Percentiles rank a stretch among this genome's conserved stretches.
Evolutionary conservation across 2,329 filamentous ascomycete genomes (phyloP).

Genomic region (Bisporella sp.): DNA sequence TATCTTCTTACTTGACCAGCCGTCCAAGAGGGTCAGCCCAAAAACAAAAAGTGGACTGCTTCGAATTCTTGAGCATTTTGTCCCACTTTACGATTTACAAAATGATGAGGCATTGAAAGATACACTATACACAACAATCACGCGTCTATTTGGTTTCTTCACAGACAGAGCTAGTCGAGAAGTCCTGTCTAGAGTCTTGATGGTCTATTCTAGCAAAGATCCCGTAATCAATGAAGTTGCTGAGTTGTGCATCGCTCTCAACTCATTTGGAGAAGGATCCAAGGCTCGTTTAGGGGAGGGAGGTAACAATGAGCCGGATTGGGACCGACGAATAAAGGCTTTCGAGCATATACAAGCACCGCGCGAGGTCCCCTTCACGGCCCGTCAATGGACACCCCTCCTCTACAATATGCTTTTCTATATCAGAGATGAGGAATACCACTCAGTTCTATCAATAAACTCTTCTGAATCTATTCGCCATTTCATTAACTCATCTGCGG

Average conservation of each 20-base stretch:
- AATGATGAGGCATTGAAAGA: constrained; percentile 51
- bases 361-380: constrained; percentile 50
- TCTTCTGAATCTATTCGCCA: constrained; percentile 74
- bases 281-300: constrained; percentile 44
- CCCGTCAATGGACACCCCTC: constrained; percentile 78
- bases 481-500: constrained; percentile 61
- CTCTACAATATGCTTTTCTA: constrained; percentile 87
- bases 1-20: constrained; percentile 75
- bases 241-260: constrained; percentile 68
- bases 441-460: constrained; percentile 72
- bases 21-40: constrained; percentile 74
- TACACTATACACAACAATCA: constrained; percentile 65
- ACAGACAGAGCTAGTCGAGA: constrained; percentile 72
- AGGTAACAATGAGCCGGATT: constrained; percentile 70
- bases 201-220: constrained; percentile 61
- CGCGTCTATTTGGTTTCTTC: constrained; percentile 84
- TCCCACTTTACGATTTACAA: constrained; percentile 55
- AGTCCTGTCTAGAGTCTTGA: constrained; percentile 65
- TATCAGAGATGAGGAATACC: constrained; percentile 79
- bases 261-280: constrained; percentile 60
- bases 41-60: constrained; percentile 78
- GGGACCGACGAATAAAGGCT: constrained; percentile 70
- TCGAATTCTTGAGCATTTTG: constrained; percentile 72
- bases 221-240: constrained; percentile 55
- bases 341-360: constrained; percentile 66